Percentiles rank a stretch among this genome's conserved stretches.
Evolutionary conservation across 2,329 filamentous ascomycete species (phyloP).

Genomic region (Akanthomyces dipterigenus): DNA sequence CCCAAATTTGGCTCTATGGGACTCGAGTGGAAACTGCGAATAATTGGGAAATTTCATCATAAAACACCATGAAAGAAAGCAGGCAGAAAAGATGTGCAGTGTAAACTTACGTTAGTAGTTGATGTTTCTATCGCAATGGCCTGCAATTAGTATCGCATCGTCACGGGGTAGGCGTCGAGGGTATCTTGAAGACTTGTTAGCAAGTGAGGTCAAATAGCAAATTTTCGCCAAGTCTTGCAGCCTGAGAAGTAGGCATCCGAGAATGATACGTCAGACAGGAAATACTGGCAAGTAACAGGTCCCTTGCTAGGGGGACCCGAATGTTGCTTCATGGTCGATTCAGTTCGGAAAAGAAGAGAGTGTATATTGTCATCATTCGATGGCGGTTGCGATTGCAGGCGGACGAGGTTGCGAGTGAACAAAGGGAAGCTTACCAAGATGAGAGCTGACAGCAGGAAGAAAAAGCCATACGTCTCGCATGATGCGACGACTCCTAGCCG

Average conservation of each 20-base stretch:
- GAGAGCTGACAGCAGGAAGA: background rate
- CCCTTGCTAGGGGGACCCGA: slow-evolving; percentile 53
- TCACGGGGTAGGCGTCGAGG: background rate
- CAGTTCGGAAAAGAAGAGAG: slow-evolving; percentile 82
- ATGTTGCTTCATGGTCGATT: slow-evolving; percentile 76
- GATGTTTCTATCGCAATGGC: background rate
- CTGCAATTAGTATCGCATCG: background rate
- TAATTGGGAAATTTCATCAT: slow-evolving; percentile 72
- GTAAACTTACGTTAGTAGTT: slow-evolving; percentile 11
- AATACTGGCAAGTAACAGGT: slow-evolving; percentile 92
- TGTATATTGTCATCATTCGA: slow-evolving; percentile 67
- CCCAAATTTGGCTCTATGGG: slow-evolving; percentile 60
- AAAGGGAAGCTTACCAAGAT: background rate
- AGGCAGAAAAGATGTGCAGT: slow-evolving; percentile 12
- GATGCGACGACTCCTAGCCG: background rate
- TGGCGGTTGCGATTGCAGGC: background rate
- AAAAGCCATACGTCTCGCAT: background rate
- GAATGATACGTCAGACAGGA: slow-evolving; percentile 58
- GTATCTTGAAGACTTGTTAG: slow-evolving; percentile 4
- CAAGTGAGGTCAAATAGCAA: background rate
- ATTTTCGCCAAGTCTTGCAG: slow-evolving; percentile 13
- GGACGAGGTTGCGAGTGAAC: background rate
- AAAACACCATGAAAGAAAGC: slow-evolving; percentile 15
- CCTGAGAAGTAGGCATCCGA: slow-evolving; percentile 1
- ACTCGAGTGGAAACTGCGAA: slow-evolving; percentile 89